Percentiles rank a stretch among this genome's conserved stretches.
These are phyloP conservation scores for Teunomyces pallodes DNA, from an alignment of 805 yeast species.

Conservation along the genomic window DNA sequence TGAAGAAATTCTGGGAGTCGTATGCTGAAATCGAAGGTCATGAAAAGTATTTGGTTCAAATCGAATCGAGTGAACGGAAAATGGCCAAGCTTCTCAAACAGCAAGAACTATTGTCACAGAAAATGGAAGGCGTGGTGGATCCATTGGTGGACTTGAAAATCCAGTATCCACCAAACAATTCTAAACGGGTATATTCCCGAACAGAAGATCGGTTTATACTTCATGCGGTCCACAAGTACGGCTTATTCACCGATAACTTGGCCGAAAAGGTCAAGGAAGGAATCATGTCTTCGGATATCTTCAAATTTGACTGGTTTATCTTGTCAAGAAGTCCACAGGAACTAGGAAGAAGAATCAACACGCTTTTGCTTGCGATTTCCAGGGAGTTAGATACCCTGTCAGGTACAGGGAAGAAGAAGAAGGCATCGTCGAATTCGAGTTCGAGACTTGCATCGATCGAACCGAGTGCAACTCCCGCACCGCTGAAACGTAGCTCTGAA, in stretches of 20 bases:
- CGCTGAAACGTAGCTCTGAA: background rate
- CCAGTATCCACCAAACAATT: conserved; percentile 80
- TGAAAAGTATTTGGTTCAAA: conserved; percentile 68
- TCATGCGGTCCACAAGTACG: conserved; percentile 60
- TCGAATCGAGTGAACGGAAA: conserved; percentile 72
- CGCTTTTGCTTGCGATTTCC: conserved; percentile 64
- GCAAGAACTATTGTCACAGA: conserved; percentile 50
- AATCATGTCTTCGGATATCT: conserved; percentile 54
- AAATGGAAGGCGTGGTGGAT: conserved; percentile 51
- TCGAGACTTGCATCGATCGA: conserved; percentile 37
- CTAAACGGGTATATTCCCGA: conserved; percentile 68
- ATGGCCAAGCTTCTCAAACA: conserved; percentile 53
- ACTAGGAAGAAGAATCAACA: conserved; percentile 63
- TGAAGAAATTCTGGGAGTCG: conserved; percentile 61
- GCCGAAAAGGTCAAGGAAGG: conserved; percentile 67
- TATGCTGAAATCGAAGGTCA: conserved; percentile 62
- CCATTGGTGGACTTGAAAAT: conserved; percentile 64
- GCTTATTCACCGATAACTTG: conserved; percentile 56
- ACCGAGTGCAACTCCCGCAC: conserved; percentile 16
- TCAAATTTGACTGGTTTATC: conserved; percentile 73
- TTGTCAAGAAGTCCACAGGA: conserved; percentile 71
- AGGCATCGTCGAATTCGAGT: conserved; percentile 18
- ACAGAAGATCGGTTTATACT: conserved; percentile 69
- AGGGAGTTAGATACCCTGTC: conserved; percentile 68
- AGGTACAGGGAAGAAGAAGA: conserved; percentile 44